Base-by-base conservation (phyloP, 2,329 filamentous ascomycete genomes). In the Sarocladium oryzae region DNA sequence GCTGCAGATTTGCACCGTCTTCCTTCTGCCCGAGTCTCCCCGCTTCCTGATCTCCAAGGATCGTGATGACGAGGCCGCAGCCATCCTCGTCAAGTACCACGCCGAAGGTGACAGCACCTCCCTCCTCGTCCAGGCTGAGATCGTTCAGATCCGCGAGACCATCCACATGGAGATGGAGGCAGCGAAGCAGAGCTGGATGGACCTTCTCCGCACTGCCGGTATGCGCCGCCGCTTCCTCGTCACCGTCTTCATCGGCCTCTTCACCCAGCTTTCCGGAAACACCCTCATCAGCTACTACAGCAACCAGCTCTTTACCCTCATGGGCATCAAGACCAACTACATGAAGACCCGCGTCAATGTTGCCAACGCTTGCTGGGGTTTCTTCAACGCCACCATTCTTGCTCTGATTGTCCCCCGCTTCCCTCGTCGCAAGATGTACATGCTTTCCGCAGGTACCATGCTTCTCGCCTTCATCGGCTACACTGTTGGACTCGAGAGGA, bases 241-340 rank as follows among this genome's bases (percentile, higher is more conserved):
- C 56, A 70, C 73, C 15, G 62, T 66, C 1, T 68, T 76, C 37
- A 67, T 81, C 9, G 76, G 77, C 28, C 59, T 81, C 1, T 79
- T 79, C 58, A 76, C 76, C 1, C 77, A 81, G 60, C 73, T 76
- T 61, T 76, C 74, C 11, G 77, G 69, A 58, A 81, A 76, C 57
- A 71, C 72, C 11, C 65, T 76, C 46, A 71, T 76, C 52, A 59
- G 57, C 40, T 63, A 63, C 51, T 62, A 62, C 38, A 51, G 50
- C 26, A 76, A 76, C 53, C 79, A 65, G 33, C 65, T 76, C 6
- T 69, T 75, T 45, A 59, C 64, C 2, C 72, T 74, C 58, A 74
- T 76, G 56, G 72, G 72, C 15, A 72, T 68, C 55, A 72, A 62
- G 1, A 60, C 61, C 10, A 61, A 66, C 10, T 61, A 64, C 9